Evolutionary conservation across 2,329 filamentous ascomycete genomes (phyloP), one percentile per base, ranked within the genome.

Genomic region (Fusarium sp.): DNA sequence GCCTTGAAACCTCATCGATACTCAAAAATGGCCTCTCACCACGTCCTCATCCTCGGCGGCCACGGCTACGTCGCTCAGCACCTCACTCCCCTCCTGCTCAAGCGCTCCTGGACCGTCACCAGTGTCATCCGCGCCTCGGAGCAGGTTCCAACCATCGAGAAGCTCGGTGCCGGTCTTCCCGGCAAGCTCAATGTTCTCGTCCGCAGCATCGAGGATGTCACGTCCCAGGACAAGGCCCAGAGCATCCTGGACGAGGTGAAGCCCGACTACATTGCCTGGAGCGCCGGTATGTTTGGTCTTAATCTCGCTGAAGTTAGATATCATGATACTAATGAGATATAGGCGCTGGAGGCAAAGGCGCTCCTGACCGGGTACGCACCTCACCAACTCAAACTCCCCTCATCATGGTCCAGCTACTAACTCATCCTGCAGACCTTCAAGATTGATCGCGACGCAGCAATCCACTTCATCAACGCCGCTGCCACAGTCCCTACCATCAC

Each of bases 21-120:
- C 22, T 60, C 11, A 16, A 18, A 50, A 42, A 83, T 83, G 82
- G 57, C 79, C 56, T 77, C 82, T 45, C 81, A 80, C 47, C 86
- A 90, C 79, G 90, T 95, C 68, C 91, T 95, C 70, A 84, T 97
- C 74, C 89, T 97, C 72, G 94, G 94, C 79, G 94, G 94, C 78
- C 94, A 95, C 85, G 94, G 94, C 84, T 94, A 95, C 81, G 84
- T 97, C 69, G 90, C 94, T 74, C 90, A 94, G 68, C 84, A 92
- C 50, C 88, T 97, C 42, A 97, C 94, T 10, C 93, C 93, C 2
- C 88, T 95, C 68, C 90, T 97, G 9, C 90, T 97, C 47, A 87
- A 91, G 60, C 90, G 91, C 74, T 90, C 90, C 36, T 96, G 94
- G 92, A 90, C 90, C 74, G 92, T 97, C 63, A 95, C 93, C 69